phyloP scores from a whole-genome alignment of 2,329 filamentous ascomycete species.

The Aspergillus cejpii region DNA sequence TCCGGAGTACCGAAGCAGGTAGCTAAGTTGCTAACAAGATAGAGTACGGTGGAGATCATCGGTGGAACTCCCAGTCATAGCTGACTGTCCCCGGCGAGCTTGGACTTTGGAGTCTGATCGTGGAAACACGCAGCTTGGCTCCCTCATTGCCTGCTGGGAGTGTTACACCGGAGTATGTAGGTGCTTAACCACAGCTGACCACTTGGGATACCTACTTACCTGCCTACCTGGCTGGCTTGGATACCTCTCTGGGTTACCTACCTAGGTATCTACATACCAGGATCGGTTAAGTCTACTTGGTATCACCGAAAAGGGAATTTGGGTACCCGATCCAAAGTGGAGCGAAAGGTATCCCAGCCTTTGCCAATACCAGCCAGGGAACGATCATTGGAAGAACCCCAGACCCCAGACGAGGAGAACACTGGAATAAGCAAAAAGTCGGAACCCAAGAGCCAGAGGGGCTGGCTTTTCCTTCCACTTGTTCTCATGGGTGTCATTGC shows the following conservation, averaged over 20 bases:
- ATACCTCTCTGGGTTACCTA: neutral
- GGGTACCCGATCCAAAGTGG: conserved; percentile 6
- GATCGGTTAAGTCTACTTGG: neutral
- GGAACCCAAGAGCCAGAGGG: neutral
- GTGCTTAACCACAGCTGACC: neutral
- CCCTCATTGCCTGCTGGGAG: neutral
- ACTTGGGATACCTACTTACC: neutral
- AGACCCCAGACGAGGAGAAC: neutral
- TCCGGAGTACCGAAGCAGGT: neutral
- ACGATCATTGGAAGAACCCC: neutral
- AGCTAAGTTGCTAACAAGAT: neutral
- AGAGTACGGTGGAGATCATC: neutral
- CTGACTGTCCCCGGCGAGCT: neutral
- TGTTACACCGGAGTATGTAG: neutral
- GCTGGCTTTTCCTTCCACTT: neutral
- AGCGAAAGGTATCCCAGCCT: neutral
- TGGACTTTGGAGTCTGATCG: neutral
- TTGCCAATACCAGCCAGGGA: conserved; percentile 1
- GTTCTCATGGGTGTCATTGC: neutral
- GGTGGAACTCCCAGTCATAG: neutral
- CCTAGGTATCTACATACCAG: neutral
- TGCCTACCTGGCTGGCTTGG: neutral
- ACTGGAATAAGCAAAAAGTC: neutral
- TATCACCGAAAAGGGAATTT: neutral
- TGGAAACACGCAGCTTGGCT: neutral